Percentiles rank a stretch among this genome's conserved stretches.
Conservation (phyloP, 176 grass and related monocot genomes). For the Rhynchospora tenuis region DNA sequence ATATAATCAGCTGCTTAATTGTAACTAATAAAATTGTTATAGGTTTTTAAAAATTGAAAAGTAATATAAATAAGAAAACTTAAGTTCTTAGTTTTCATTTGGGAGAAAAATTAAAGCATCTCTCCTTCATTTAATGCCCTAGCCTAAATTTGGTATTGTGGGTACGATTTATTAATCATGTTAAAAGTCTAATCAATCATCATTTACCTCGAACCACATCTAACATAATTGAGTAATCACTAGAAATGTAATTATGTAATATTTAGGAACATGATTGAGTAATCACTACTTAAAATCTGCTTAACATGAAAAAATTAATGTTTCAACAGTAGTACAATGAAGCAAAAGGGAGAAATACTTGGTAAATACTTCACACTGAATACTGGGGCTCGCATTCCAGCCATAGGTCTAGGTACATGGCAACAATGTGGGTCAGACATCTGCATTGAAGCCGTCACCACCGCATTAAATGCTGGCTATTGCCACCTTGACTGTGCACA, state of each 20-base stretch:
- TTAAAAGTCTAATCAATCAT: neutral
- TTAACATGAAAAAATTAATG: neutral
- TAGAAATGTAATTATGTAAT: neutral
- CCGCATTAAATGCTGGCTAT: conserved; percentile 32
- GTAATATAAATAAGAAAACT: neutral
- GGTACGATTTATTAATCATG: neutral
- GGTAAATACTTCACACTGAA: conserved; percentile 38
- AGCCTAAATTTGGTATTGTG: neutral
- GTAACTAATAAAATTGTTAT: neutral
- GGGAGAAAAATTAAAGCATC: neutral
- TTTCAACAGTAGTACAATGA: conserved; percentile 8
- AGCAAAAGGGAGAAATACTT: neutral
- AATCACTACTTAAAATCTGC: neutral
- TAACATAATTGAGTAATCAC: neutral
- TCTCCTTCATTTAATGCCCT: neutral
- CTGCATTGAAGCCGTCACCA: conserved; percentile 33
- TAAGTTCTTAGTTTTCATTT: neutral
- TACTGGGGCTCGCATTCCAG: conserved; percentile 36
- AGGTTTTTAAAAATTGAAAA: neutral
- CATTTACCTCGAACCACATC: neutral
- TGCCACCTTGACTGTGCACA: conserved; percentile 41
- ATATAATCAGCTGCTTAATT: neutral
- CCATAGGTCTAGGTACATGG: conserved; percentile 43
- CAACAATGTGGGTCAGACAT: conserved; percentile 31
- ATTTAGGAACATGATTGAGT: neutral